These are phyloP conservation scores for Fagopyrum homotropicum DNA, from an alignment of 148 eudicot species.

Conservation along the genomic window DNA sequence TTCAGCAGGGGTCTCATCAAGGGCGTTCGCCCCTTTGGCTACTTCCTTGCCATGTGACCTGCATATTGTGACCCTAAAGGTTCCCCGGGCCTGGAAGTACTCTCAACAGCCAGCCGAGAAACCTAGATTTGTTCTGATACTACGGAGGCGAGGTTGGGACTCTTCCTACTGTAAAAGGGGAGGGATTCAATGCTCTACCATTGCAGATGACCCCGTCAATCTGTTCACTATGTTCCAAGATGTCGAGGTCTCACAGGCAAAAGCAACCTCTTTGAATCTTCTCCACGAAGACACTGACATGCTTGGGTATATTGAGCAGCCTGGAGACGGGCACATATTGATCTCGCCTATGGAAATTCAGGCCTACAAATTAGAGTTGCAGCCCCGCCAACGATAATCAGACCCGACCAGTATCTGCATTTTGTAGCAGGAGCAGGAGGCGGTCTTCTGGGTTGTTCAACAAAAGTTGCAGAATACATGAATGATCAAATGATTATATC, in stretches of 20 bases:
- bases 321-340: slow-evolving; percentile 65
- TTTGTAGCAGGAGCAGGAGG: too few species aligned
- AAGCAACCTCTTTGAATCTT: slow-evolving; percentile 75
- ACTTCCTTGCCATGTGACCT: slow-evolving; percentile 83
- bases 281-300: slow-evolving; percentile 76
- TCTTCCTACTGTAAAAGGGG: slow-evolving; percentile 71
- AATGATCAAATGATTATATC: background rate
- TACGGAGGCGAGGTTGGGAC: slow-evolving; percentile 80
- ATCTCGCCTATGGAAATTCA: slow-evolving; percentile 96
- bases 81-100: slow-evolving; percentile 70
- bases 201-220: slow-evolving; percentile 62
- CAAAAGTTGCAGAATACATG: background rate
- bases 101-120: slow-evolving; percentile 52
- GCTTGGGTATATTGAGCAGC: slow-evolving; percentile 73
- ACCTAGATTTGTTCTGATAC: slow-evolving; percentile 49
- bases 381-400: slow-evolving; percentile 29
- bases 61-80: slow-evolving; percentile 80
- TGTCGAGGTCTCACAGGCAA: slow-evolving; percentile 52
- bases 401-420: background rate
- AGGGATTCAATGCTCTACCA: slow-evolving; percentile 48
- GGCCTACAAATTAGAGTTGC: slow-evolving; percentile 72
- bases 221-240: slow-evolving; percentile 62
- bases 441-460: too few species aligned
- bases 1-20: slow-evolving; percentile 57
- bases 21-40: slow-evolving; percentile 65